These are phyloP conservation scores for Scytalidium sp. DNA, from an alignment of 2,329 filamentous ascomycete genomes.

Conservation along the genomic window DNA sequence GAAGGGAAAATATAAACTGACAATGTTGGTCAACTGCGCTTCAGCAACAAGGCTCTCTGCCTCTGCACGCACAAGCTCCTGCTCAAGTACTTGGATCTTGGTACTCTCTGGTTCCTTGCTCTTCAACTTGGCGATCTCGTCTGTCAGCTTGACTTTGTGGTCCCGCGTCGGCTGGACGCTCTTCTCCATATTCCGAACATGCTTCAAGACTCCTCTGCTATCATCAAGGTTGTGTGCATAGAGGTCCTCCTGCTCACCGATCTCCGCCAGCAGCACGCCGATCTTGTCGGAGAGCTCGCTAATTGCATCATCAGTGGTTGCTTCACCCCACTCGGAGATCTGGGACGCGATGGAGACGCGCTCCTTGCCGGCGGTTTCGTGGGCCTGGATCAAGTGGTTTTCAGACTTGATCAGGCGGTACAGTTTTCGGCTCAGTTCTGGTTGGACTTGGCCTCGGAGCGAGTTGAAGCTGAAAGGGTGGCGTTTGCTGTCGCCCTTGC, in stretches of 20 bases:
- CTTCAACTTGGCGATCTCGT: conserved; percentile 91
- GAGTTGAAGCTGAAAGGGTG: conserved; percentile 84
- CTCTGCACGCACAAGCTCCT: conserved; percentile 94
- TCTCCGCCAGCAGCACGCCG: conserved; percentile 85
- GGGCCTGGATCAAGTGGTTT: conserved; percentile 80
- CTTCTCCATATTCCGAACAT: conserved; percentile 91
- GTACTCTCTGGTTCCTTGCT: conserved; percentile 86
- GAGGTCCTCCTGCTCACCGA: conserved; percentile 88
- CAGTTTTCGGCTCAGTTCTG: conserved; percentile 84
- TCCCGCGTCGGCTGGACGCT: conserved; percentile 92
- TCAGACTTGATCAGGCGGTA: conserved; percentile 93
- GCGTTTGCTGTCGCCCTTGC: conserved; percentile 39
- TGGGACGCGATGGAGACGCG: conserved; percentile 82
- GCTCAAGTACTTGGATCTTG: conserved; percentile 80
- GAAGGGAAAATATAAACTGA: conserved; percentile 43
- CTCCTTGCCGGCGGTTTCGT: conserved; percentile 83
- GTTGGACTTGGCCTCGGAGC: conserved; percentile 79
- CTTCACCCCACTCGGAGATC: conserved; percentile 94
- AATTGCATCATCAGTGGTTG: conserved; percentile 81
- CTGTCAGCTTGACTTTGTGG: conserved; percentile 79
- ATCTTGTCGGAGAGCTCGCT: conserved; percentile 94
- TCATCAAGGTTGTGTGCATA: conserved; percentile 89
- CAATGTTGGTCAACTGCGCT: conserved; percentile 92
- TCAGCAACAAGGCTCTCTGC: conserved; percentile 95
- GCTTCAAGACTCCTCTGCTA: conserved; percentile 77